Base-by-base conservation (phyloP, 768 basidiomycete genomes). In the Hericium rajendrae region DNA sequence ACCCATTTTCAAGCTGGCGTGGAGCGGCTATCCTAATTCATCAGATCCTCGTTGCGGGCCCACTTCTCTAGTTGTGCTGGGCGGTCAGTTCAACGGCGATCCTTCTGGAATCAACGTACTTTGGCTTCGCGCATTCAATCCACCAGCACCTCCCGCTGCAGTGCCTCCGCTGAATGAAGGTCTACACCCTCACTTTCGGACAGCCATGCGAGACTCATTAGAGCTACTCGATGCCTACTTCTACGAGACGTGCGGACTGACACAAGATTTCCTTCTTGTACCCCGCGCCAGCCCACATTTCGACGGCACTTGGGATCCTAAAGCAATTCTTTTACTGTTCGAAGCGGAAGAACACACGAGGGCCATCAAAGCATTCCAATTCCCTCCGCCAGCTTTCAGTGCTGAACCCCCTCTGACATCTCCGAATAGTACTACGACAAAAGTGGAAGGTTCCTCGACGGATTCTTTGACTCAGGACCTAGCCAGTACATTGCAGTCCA, bases 1-100 rank as follows among this genome's bases (percentile, higher is more conserved):
- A 64, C 89, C 93, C 4, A 81, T 97, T 38, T 92, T 88, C 77
- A 93, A 89, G 67, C 73, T 94, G 5, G 74, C 86, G 0, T 97
- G 92, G 93, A 88, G 86, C 56, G 79, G 81, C 1, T 91, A 86
- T 68, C 74, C 84, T 0, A 83, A 85, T 64, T 81, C 82, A 2
- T 65, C 76, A 4, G 83, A 85, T 73, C 76, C 82, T 51, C 71
- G 84, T 65, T 76, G 87, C 43, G 88, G 84, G n/a, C 79, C 82
- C 50, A 92, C 91, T 0, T 74, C 82, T 1, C 71, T 95, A 3
- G 76, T 86, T 1, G 73, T 94, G 20, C 76, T 95, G 10, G 93
- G 93, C n/a, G 93, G 93, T 0, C 73, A 82, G 38, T 68, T 74
- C n/a, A 59, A 71, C 2, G 73, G 72, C 28, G 80, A 85, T 43